Conservation (phyloP, 208 protist genomes). For the Leishmania martiniquensis region DNA sequence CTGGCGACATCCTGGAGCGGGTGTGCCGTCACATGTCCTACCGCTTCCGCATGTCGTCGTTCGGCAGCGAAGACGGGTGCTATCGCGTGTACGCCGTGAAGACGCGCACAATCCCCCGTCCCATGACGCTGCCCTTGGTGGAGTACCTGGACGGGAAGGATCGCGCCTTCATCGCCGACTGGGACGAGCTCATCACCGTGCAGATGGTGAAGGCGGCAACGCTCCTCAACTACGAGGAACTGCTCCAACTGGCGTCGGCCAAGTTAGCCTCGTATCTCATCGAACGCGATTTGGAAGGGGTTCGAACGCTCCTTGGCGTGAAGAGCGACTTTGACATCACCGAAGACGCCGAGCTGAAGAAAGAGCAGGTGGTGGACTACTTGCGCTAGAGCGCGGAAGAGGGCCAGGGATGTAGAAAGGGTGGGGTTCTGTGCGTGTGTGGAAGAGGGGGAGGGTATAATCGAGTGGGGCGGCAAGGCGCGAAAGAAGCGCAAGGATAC, state of each 20-base stretch:
- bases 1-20: constrained; percentile 56
- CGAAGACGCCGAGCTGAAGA: constrained; percentile 85
- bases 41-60: constrained; percentile 52
- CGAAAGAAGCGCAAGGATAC: too few relatives aligned
- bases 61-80: constrained; percentile 40
- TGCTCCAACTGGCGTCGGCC: constrained; percentile 86
- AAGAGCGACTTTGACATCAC: constrained; percentile 85
- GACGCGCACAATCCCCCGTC: constrained; percentile 69
- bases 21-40: constrained; percentile 86
- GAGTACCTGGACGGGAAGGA: constrained; percentile 81
- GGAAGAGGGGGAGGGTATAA: background rate
- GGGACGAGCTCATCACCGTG: constrained; percentile 76
- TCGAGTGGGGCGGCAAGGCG: background rate
- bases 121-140: constrained; percentile 71
- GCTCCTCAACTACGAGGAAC: constrained; percentile 85
- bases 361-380: constrained; percentile 63
- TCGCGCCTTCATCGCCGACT: constrained; percentile 63
- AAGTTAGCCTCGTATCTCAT: constrained; percentile 81
- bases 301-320: constrained; percentile 86
- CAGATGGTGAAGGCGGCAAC: constrained; percentile 88
- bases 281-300: constrained; percentile 87
- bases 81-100: constrained; percentile 46
- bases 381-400: constrained; percentile 5
- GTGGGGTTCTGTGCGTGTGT: too few relatives aligned
- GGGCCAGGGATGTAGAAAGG: too few relatives aligned